Conservation (phyloP, 495 filamentous ascomycete species). For the Extremus antarcticus region DNA sequence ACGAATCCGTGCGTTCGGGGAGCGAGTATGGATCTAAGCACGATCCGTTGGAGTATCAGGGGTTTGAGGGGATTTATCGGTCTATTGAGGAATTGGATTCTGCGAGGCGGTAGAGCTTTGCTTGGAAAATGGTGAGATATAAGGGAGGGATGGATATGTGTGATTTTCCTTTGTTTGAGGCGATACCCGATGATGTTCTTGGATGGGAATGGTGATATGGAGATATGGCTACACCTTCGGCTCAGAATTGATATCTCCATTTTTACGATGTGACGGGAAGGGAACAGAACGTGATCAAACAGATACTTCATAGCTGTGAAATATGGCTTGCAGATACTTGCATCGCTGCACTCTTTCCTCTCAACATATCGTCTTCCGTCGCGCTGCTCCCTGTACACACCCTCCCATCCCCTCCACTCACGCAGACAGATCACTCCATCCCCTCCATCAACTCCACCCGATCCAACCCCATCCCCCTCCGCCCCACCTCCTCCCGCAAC, state of each 20-base stretch:
- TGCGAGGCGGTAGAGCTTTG: slow-evolving; percentile 30
- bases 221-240: neutral
- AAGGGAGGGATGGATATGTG: neutral
- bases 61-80: slow-evolving; percentile 72
- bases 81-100: slow-evolving; percentile 81
- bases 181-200: neutral
- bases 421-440: slow-evolving; percentile 49
- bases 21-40: slow-evolving; percentile 40
- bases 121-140: neutral
- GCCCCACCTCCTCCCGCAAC: slow-evolving; percentile 65
- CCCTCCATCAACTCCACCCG: slow-evolving; percentile 78
- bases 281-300: neutral
- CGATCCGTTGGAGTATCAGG: slow-evolving; percentile 54
- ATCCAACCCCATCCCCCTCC: slow-evolving; percentile 83
- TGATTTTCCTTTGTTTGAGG: neutral
- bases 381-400: no score
- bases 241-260: neutral
- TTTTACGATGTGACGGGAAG: neutral
- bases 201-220: neutral
- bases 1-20: slow-evolving; percentile 40
- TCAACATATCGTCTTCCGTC: no score
- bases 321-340: no score
- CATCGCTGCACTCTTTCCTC: neutral
- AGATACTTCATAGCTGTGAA: neutral
- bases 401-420: no score